Evolutionary conservation across 495 filamentous ascomycete species (phyloP).

Genomic region (Clohesyomyces aquaticus): DNA sequence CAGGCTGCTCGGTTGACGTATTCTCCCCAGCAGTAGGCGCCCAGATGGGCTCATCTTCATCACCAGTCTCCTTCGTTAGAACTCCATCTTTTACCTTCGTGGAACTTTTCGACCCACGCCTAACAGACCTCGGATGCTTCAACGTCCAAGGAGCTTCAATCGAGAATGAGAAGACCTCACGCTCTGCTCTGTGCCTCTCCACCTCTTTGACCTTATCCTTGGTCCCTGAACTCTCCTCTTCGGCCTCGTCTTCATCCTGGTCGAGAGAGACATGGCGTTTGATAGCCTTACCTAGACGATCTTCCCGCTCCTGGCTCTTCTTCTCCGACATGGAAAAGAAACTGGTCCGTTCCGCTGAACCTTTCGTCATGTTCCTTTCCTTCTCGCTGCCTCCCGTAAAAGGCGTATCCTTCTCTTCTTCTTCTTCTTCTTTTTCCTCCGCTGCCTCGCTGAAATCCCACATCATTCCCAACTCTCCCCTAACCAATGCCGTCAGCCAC

Average conservation of each 20-base stretch:
- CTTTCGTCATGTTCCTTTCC: slow-evolving; percentile 27
- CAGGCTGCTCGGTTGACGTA: slow-evolving; percentile 28
- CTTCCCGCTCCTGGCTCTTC: slow-evolving; percentile 31
- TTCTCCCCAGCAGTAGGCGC: slow-evolving; percentile 18
- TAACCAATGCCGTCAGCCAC: slow-evolving; percentile 76
- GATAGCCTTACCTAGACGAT: slow-evolving; percentile 27
- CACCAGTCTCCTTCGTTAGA: no score
- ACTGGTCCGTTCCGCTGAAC: slow-evolving; percentile 21
- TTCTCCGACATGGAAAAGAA: slow-evolving; percentile 39
- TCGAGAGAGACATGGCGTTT: slow-evolving; percentile 27
- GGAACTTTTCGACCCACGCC: background rate
- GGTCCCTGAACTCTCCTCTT: background rate
- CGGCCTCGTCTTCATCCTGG: slow-evolving; percentile 16
- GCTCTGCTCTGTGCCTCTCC: slow-evolving; percentile 16
- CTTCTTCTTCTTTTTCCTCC: slow-evolving; percentile 44
- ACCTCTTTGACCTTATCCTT: slow-evolving; percentile 25
- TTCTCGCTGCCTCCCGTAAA: no score
- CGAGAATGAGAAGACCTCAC: slow-evolving; percentile 43
- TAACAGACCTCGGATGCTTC: slow-evolving; percentile 24
- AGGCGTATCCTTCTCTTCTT: slow-evolving; percentile 28
- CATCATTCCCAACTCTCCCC: slow-evolving; percentile 72
- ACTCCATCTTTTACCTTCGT: background rate
- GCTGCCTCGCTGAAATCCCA: slow-evolving; percentile 79
- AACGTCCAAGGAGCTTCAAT: slow-evolving; percentile 40
- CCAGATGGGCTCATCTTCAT: slow-evolving; percentile 33